Percentiles rank a stretch among this genome's conserved stretches.
These are phyloP conservation scores for Thermothielavioides terrestris DNA, from an alignment of 495 filamentous ascomycete genomes.

Conservation along the genomic window DNA sequence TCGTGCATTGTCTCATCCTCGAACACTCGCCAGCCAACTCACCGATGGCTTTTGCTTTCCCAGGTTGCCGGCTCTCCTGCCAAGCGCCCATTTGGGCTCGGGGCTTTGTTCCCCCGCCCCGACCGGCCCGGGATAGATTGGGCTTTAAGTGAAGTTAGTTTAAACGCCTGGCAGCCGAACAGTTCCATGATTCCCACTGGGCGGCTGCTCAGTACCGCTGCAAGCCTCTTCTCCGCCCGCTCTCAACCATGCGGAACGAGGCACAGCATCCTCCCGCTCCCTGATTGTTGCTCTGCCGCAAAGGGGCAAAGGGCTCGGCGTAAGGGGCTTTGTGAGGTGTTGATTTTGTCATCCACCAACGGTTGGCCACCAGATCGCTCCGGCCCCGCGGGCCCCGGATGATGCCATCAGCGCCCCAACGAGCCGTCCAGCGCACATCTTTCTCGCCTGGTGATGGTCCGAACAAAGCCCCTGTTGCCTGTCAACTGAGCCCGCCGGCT, in stretches of 20 bases:
- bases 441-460: too few species aligned
- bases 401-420: not conserved
- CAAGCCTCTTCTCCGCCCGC: not conserved
- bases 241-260: constrained; percentile 8
- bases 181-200: not conserved
- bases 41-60: not conserved
- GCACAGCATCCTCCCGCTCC: constrained; percentile 1
- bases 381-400: not conserved
- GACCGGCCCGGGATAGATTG: constrained; percentile 1
- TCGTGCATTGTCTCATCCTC: not conserved
- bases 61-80: not conserved
- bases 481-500: not conserved
- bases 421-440: too few species aligned
- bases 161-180: not conserved
- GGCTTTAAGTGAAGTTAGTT: too few species aligned
- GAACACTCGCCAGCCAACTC: not conserved
- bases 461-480: not conserved
- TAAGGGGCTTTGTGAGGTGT: not conserved
- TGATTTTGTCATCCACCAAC: constrained; percentile 4
- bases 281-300: constrained; percentile 2
- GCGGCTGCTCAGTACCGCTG: too few species aligned
- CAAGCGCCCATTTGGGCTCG: too few species aligned
- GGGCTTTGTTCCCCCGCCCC: too few species aligned
- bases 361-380: constrained; percentile 7
- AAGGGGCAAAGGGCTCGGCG: not conserved